Conservation (phyloP, 345 rosid genomes). For the Gossypium herbaceum region DNA sequence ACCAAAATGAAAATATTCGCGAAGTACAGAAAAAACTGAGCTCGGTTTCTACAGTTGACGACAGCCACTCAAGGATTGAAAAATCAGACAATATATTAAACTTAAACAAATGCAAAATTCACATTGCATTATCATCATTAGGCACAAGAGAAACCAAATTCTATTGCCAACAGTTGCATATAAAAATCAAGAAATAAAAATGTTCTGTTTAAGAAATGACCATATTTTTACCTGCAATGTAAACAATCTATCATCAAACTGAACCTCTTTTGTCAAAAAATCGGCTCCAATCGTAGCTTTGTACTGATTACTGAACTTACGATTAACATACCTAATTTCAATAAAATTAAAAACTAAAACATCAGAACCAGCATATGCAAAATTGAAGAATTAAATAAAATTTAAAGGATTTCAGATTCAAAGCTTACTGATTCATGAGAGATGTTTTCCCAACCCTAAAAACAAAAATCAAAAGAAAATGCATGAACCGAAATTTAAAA, state of each 20-base stretch:
- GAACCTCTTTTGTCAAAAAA: constrained; percentile 89
- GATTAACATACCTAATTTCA: constrained; percentile 72
- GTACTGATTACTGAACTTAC: constrained; percentile 87
- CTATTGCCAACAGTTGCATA: not conserved
- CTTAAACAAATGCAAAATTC: not conserved
- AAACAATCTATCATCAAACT: constrained; percentile 80
- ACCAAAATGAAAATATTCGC: not conserved
- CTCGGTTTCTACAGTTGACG: not conserved
- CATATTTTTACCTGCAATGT: constrained; percentile 66
- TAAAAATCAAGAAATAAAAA: not conserved
- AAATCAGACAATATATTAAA: not conserved
- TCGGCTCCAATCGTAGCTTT: constrained; percentile 96
- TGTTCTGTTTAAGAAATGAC: not conserved
- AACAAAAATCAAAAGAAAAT: not conserved
- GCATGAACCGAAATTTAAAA: not conserved
- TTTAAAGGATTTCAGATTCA: constrained; percentile 18
- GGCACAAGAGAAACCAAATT: not conserved
- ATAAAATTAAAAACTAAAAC: not conserved
- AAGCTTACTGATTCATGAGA: constrained; percentile 83
- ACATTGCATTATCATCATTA: not conserved
- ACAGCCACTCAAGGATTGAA: not conserved
- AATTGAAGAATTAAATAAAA: not conserved
- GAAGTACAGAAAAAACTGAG: not conserved
- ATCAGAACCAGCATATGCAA: not conserved
- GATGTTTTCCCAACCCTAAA: constrained; percentile 92